Percentiles rank a stretch among this genome's conserved stretches.
These are phyloP conservation scores for Sporobolomyces roseus DNA, from an alignment of 768 basidiomycete species.

Conservation along the genomic window DNA sequence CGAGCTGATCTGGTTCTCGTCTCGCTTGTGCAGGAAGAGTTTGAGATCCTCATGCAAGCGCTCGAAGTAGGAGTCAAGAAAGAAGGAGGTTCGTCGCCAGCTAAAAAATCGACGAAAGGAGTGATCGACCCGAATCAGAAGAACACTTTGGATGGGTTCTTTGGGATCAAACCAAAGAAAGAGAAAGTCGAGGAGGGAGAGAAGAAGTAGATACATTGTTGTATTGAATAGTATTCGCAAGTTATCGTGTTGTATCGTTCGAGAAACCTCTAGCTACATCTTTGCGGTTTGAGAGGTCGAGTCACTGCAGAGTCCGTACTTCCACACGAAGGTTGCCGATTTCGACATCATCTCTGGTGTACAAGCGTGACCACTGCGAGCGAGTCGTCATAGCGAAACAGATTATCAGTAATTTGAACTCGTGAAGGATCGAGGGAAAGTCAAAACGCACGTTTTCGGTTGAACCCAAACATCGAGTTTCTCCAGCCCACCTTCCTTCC, in stretches of 20 bases:
- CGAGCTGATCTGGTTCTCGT: background rate
- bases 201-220: background rate
- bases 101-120: background rate
- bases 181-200: background rate
- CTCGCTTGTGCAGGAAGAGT: conserved; percentile 24
- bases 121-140: conserved; percentile 31
- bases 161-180: conserved; percentile 9
- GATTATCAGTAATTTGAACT: no score
- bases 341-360: conserved; percentile 61
- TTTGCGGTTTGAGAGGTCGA: background rate
- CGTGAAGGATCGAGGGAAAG: background rate
- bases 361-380: conserved; percentile 60
- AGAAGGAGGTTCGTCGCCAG: background rate
- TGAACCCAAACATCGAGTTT: conserved; percentile 29
- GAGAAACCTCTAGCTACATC: background rate
- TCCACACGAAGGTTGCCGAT: conserved; percentile 47
- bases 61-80: conserved; percentile 27
- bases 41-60: conserved; percentile 24
- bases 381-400: background rate
- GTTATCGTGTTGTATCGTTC: no score
- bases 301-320: background rate
- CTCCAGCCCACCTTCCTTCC: background rate
- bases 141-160: conserved; percentile 31
- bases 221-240: no score
- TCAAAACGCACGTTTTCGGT: conserved; percentile 21